These are phyloP conservation scores for Noccaea bulbosa DNA, from an alignment of 345 rosid genomes.

Conservation along the genomic window DNA sequence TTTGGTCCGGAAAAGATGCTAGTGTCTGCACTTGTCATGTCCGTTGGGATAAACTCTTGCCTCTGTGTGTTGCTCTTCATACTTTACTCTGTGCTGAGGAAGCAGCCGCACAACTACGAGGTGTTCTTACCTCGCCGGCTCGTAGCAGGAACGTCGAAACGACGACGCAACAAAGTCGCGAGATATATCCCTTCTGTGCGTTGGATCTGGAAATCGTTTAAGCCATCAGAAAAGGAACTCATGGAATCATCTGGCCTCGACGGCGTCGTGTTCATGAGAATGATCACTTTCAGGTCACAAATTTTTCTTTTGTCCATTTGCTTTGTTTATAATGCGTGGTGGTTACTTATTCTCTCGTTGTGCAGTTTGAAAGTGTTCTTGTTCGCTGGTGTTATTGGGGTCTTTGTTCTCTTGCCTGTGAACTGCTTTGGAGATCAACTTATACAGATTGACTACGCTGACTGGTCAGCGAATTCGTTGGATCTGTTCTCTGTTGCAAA, in stretches of 20 bases:
- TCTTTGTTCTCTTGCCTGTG: constrained; percentile 88
- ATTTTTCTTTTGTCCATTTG: constrained; percentile 20
- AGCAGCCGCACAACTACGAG: constrained; percentile 70
- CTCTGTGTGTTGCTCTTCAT: constrained; percentile 74
- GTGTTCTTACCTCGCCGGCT: constrained; percentile 79
- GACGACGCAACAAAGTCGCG: constrained; percentile 62
- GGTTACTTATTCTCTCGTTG: background rate
- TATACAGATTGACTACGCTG: constrained; percentile 58
- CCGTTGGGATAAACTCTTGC: constrained; percentile 81
- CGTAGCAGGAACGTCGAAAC: constrained; percentile 61
- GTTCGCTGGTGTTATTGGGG: constrained; percentile 84
- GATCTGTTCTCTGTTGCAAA: constrained; percentile 87
- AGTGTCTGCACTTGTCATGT: constrained; percentile 89
- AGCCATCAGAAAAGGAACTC: constrained; percentile 67
- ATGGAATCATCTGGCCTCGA: constrained; percentile 75
- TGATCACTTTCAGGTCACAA: constrained; percentile 74
- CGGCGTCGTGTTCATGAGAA: constrained; percentile 79
- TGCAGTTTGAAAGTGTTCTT: constrained; percentile 90
- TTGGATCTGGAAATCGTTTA: constrained; percentile 82
- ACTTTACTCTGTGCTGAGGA: constrained; percentile 77
- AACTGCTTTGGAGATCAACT: constrained; percentile 77
- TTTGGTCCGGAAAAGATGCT: constrained; percentile 54
- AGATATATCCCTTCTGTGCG: constrained; percentile 82
- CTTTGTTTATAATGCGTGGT: constrained; percentile 27
- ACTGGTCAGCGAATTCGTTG: constrained; percentile 73